These are phyloP conservation scores for Elsinoe arachidis DNA, from an alignment of 2,329 filamentous ascomycete species.

Conservation along the genomic window DNA sequence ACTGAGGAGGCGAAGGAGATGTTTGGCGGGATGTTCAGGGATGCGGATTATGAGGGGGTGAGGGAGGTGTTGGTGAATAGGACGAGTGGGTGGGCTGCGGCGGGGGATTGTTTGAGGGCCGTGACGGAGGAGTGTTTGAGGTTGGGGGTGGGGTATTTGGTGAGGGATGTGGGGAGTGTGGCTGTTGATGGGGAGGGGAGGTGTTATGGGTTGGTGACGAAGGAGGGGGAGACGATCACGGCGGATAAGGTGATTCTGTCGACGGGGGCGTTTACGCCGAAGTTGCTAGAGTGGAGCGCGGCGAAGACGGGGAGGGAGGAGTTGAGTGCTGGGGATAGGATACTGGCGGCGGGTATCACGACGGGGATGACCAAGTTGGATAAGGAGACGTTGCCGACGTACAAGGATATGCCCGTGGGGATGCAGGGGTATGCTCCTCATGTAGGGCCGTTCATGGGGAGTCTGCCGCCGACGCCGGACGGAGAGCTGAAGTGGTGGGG, in stretches of 20 bases:
- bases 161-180: constrained; percentile 43
- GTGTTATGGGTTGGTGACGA: constrained; percentile 37
- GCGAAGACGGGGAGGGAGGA: constrained; percentile 37
- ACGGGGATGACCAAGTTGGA: constrained; percentile 40
- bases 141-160: constrained; percentile 52
- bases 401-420: constrained; percentile 36
- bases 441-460: constrained; percentile 49
- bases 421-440: constrained; percentile 38
- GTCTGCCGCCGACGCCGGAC: constrained; percentile 44
- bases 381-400: constrained; percentile 30
- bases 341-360: constrained; percentile 49
- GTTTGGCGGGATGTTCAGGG: constrained; percentile 51
- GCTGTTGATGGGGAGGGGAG: constrained; percentile 39
- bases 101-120: constrained; percentile 48
- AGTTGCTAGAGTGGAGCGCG: constrained; percentile 41
- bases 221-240: constrained; percentile 25
- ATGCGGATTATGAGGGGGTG: constrained; percentile 51
- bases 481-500: constrained; percentile 52
- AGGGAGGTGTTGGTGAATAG: constrained; percentile 54
- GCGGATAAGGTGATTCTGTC: constrained; percentile 32
- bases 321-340: constrained; percentile 45
- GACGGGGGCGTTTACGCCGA: constrained; percentile 37
- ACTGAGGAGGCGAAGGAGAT: constrained; percentile 46
- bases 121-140: constrained; percentile 46
- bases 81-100: constrained; percentile 55